Conservation (phyloP, 1,284 basidiomycete genomes). For the Sporisorium reilianum region DNA sequence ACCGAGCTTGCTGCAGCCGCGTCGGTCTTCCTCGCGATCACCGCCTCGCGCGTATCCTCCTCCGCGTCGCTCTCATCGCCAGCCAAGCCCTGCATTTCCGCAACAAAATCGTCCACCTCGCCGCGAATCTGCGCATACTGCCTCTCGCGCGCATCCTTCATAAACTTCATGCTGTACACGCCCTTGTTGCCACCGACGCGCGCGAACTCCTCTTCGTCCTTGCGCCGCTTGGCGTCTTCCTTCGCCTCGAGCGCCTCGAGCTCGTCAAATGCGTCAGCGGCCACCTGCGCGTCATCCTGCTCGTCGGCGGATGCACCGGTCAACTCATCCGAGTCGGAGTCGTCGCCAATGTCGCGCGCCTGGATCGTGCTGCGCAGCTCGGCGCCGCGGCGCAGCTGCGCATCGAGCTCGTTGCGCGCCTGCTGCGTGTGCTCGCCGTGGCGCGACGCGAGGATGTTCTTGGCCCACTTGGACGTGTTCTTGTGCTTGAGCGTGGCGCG, state of each 20-base stretch:
- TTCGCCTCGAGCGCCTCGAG: slow-evolving; percentile 43
- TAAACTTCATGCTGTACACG: slow-evolving; percentile 69
- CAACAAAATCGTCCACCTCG: slow-evolving; percentile 55
- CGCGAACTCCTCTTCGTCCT: slow-evolving; percentile 48
- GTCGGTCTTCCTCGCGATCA: slow-evolving; percentile 9
- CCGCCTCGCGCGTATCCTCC: slow-evolving; percentile 21
- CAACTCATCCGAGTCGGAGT: slow-evolving; percentile 31
- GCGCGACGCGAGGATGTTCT: slow-evolving; percentile 41
- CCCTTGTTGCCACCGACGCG: slow-evolving; percentile 54
- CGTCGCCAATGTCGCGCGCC: slow-evolving; percentile 42
- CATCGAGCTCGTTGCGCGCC: slow-evolving; percentile 61
- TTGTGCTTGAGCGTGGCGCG: slow-evolving; percentile 68
- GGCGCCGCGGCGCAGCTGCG: slow-evolving; percentile 56
- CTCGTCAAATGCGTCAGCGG: slow-evolving; percentile 57
- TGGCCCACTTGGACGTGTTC: slow-evolving; percentile 69
- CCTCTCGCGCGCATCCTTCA: slow-evolving; percentile 66
- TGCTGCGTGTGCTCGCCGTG: slow-evolving; percentile 53
- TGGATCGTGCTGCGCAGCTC: slow-evolving; percentile 57
- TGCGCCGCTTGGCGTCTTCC: slow-evolving; percentile 32
- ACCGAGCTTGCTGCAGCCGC: slow-evolving; percentile 15
- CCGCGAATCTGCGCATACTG: slow-evolving; percentile 50
- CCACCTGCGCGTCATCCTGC: slow-evolving; percentile 1
- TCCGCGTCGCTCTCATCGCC: slow-evolving; percentile 17
- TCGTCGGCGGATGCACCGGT: slow-evolving; percentile 20
- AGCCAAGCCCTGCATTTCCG: slow-evolving; percentile 33